Evolutionary conservation across 352 stramenopile species (phyloP), one percentile per base, ranked within the genome.

Genomic region (Peronospora destructor): DNA sequence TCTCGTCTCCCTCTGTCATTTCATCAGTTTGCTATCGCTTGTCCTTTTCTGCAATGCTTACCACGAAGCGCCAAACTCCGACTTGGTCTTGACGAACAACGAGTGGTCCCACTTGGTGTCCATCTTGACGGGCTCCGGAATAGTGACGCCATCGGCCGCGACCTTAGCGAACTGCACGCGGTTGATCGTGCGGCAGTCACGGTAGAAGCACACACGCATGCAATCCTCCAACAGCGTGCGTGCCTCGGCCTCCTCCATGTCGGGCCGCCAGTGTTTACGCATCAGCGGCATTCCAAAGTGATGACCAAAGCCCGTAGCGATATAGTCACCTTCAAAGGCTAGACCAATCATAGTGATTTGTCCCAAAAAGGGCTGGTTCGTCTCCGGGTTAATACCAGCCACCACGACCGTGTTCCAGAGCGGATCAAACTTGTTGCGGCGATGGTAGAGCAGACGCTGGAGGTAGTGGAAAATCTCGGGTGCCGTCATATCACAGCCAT

Each of bases 401-500:
- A 99, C 85, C 0, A 99, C 81, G 4, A 99, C 56, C 47, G 95
- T 96, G 78, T 99, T 99, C 96, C 96, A 99, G 21, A 98, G 83
- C 35, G 96, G 96, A 71, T 99, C 97, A 63, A 98, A 97, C 62
- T 98, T 98, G 72, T 97, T 98, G 61, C 96, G 86, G 57, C 95
- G 85, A 66, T 98, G 91, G 84, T 99, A 99, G 72, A 99, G 81
- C 49, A 99, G 85, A 17, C 95, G 93, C 49, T 97, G 81, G 26
- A 99, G 68, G 71, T 98, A 98, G 66, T 96, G 94, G 72, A 96
- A 98, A 28, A 98, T 84, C 67, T 98, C 91, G 25, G 83, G 79
- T 28, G 96, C 91, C 36, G 73, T 96, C 55, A 96, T 81, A 33
- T 97, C 88, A 45, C 97, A 96, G 23, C 87, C 94, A 53, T 98